Evolutionary conservation across 352 stramenopile genomes (phyloP).

Genomic region (Phytophthora aleatoria): DNA sequence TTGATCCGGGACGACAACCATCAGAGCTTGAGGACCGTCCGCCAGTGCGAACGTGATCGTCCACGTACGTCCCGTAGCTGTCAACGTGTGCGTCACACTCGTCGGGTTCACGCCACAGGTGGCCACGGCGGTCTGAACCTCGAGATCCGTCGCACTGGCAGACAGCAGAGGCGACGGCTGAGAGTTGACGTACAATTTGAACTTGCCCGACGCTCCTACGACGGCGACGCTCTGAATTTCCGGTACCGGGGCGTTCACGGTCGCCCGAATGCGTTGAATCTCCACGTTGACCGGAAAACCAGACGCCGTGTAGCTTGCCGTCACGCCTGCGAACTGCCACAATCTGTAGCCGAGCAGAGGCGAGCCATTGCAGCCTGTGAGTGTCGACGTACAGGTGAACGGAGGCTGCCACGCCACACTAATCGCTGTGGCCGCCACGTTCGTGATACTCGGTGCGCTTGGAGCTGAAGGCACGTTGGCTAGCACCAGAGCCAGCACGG

Average conservation of each 20-base stretch:
- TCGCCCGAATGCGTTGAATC: conserved; percentile 91
- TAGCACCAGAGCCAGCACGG: conserved; percentile 90
- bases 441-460: conserved; percentile 53
- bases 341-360: conserved; percentile 92
- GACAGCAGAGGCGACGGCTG: conserved; percentile 56
- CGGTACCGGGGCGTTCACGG: conserved; percentile 50
- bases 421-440: conserved; percentile 71
- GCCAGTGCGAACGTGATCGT: conserved; percentile 65
- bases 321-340: conserved; percentile 91
- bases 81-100: conserved; percentile 40
- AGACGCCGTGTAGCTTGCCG: conserved; percentile 74
- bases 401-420: conserved; percentile 73
- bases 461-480: conserved; percentile 73
- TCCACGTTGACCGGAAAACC: conserved; percentile 81
- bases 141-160: conserved; percentile 40
- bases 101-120: conserved; percentile 62
- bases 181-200: conserved; percentile 74
- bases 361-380: conserved; percentile 78
- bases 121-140: conserved; percentile 62
- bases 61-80: conserved; percentile 63
- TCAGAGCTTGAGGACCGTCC: conserved; percentile 48
- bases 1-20: conserved; percentile 62
- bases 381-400: conserved; percentile 63
- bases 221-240: conserved; percentile 85
- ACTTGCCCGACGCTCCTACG: conserved; percentile 62